phyloP scores from a whole-genome alignment of 139 green algal genomes.

The Chlamydomonas asymmetrica region DNA sequence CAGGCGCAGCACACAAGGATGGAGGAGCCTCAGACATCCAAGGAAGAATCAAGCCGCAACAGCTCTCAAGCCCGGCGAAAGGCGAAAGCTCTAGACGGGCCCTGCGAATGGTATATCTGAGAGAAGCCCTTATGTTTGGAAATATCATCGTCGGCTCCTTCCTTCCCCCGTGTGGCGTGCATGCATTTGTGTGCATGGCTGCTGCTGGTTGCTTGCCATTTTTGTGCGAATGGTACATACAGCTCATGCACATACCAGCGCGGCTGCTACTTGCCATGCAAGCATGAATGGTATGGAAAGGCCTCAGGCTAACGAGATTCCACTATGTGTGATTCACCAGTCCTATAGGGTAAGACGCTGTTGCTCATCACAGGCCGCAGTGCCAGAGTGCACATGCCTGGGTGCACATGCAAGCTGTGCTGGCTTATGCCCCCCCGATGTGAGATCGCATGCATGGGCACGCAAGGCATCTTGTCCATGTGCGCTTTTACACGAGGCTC shows the following conservation, averaged over 20 bases:
- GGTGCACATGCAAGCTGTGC: background rate
- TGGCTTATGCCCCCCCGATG: too few species aligned
- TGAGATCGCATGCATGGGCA: too few species aligned
- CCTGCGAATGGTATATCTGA: conserved; percentile 74
- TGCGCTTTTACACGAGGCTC: too few species aligned
- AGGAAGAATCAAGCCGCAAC: conserved; percentile 65
- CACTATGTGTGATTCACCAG: conserved; percentile 39
- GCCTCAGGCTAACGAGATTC: conserved; percentile 78
- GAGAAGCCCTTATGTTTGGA: conserved; percentile 58
- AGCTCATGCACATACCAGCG: too few species aligned
- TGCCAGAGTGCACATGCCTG: too few species aligned
- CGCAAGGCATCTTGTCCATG: too few species aligned
- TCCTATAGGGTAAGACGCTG: background rate
- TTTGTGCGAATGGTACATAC: too few species aligned
- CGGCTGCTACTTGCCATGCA: too few species aligned
- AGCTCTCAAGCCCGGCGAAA: conserved; percentile 72
- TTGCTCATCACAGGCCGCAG: background rate
- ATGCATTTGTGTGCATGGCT: too few species aligned
- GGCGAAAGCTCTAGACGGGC: conserved; percentile 68
- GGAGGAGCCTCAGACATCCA: conserved; percentile 62
- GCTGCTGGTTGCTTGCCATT: too few species aligned
- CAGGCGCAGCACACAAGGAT: background rate
- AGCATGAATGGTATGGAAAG: too few species aligned
- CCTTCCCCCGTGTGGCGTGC: background rate
- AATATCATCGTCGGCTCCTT: conserved; percentile 48